A percentile compares a stretch with the other conserved stretches of the same genome.
Evolutionary conservation across 2,329 filamentous ascomycete species (phyloP).

Genomic region (Phyllosticta citriasiana): DNA sequence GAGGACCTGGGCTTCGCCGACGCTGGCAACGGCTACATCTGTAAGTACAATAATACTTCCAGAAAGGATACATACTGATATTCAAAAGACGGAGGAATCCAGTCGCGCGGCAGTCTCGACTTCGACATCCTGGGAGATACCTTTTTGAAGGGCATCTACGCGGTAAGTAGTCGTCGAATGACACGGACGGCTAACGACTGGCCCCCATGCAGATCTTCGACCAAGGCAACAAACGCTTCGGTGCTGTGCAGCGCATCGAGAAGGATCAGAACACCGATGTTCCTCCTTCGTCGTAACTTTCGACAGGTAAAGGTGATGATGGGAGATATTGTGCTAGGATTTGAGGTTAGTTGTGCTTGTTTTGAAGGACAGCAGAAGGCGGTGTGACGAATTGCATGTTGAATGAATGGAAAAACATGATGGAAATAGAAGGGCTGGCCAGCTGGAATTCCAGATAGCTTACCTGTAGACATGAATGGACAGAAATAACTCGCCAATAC

Average conservation of each 20-base stretch:
- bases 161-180: slow-evolving; percentile 16
- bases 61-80: too few relatives aligned
- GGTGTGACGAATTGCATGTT: too few relatives aligned
- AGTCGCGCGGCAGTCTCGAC: slow-evolving; percentile 47
- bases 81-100: slow-evolving; percentile 46
- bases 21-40: slow-evolving; percentile 42
- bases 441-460: too few relatives aligned
- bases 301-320: neutral
- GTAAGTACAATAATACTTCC: slow-evolving; percentile 19
- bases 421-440: too few relatives aligned
- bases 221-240: slow-evolving; percentile 50
- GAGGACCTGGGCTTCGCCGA: slow-evolving; percentile 52
- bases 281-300: slow-evolving; percentile 2
- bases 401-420: too few relatives aligned
- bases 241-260: slow-evolving; percentile 44
- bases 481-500: too few relatives aligned
- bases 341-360: too few relatives aligned
- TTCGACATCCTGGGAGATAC: slow-evolving; percentile 57
- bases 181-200: slow-evolving; percentile 19
- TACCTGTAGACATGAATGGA: too few relatives aligned
- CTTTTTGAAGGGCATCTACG: slow-evolving; percentile 56
- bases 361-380: too few relatives aligned
- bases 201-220: slow-evolving; percentile 43
- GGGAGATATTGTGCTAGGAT: too few relatives aligned
- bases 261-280: slow-evolving; percentile 17